Evolutionary conservation across 805 yeast species (phyloP).

Genomic region (Wickerhamiella alocasiicola): DNA sequence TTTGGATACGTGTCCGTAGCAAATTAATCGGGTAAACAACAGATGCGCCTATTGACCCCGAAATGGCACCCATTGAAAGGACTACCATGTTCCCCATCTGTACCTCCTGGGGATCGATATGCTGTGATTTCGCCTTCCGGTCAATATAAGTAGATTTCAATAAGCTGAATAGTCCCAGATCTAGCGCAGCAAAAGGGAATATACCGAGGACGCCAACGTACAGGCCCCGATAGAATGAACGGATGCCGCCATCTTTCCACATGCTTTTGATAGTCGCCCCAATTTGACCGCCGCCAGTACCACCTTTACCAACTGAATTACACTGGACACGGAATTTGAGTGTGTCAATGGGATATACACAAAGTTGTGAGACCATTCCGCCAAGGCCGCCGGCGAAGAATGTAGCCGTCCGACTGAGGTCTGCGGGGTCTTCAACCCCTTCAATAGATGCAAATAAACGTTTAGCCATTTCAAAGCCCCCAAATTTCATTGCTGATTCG

Average conservation of each 20-base stretch:
- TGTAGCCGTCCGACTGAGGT: conserved; percentile 64
- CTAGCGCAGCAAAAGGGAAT: conserved; percentile 95
- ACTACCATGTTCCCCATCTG: conserved; percentile 68
- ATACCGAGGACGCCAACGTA: conserved; percentile 89
- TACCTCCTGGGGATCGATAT: conserved; percentile 51
- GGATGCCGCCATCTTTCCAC: conserved; percentile 67
- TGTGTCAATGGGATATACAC: conserved; percentile 93
- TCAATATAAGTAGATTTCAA: conserved; percentile 64
- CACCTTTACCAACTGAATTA: conserved; percentile 41
- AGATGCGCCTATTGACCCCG: conserved; percentile 94
- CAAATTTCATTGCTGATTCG: conserved; percentile 94
- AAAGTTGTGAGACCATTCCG: conserved; percentile 84
- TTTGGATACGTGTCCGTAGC: conserved; percentile 86
- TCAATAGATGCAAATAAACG: conserved; percentile 58
- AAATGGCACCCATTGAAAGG: conserved; percentile 81
- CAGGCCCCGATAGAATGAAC: conserved; percentile 75
- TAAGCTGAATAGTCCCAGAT: conserved; percentile 83
- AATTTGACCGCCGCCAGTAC: conserved; percentile 49
- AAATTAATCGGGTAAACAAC: conserved; percentile 88
- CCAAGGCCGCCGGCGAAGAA: conserved; percentile 93
- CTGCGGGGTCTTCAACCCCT: conserved; percentile 57
- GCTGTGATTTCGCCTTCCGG: conserved; percentile 43
- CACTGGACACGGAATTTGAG: conserved; percentile 88
- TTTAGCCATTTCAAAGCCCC: conserved; percentile 84
- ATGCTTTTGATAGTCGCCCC: conserved; percentile 59